Conservation (phyloP, 768 basidiomycete species). For the Mycena haematopus region DNA sequence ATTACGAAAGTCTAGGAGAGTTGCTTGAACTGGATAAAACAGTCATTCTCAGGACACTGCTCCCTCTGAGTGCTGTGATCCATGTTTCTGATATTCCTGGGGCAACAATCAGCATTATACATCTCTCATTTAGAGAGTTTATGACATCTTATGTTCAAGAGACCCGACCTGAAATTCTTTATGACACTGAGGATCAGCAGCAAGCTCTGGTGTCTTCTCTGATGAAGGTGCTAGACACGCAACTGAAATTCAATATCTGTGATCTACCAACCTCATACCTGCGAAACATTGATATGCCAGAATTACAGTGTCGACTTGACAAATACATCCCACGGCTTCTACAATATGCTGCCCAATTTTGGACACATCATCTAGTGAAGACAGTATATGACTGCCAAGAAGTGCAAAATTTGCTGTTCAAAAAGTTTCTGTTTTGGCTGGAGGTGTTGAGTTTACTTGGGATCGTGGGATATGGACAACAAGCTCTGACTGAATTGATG, state of each 20-base stretch:
- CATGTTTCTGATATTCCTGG: background rate
- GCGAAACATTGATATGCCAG: background rate
- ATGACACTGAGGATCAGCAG: background rate
- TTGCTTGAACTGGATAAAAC: background rate
- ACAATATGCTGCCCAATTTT: background rate
- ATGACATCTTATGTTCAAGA: background rate
- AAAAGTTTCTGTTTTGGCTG: slow-evolving; percentile 14
- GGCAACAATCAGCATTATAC: background rate
- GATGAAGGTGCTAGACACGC: background rate
- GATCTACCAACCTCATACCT: background rate
- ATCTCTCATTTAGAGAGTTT: slow-evolving; percentile 15
- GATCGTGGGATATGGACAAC: background rate
- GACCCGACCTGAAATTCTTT: background rate
- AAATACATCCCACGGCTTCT: background rate
- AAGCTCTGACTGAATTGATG: background rate
- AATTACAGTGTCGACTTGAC: background rate
- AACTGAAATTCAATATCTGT: slow-evolving; percentile 8
- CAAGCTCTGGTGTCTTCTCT: background rate
- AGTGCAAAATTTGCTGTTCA: background rate
- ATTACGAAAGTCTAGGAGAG: background rate
- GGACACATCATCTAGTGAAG: background rate
- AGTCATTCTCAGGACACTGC: background rate
- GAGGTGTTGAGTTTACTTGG: slow-evolving; percentile 9
- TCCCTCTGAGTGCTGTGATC: slow-evolving; percentile 11
- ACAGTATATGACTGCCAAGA: background rate